Percentiles rank a stretch among this genome's conserved stretches.
phyloP scores from a whole-genome alignment of 2,329 filamentous ascomycete genomes.

The Claviceps sorghi region DNA sequence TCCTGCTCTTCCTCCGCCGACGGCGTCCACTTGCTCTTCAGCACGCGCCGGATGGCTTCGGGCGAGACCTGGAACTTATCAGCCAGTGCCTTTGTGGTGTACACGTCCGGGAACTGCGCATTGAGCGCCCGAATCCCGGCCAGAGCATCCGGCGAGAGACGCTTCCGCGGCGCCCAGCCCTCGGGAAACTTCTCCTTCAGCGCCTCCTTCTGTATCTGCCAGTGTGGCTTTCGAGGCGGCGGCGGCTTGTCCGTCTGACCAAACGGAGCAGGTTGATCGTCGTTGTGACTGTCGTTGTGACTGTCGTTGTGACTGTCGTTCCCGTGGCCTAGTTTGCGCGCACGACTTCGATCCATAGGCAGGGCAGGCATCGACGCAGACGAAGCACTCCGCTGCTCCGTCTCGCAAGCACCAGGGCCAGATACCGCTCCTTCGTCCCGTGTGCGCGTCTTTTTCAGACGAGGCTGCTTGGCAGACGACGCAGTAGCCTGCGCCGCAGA shows the following conservation, averaged over 20 bases:
- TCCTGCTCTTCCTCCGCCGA: conserved; percentile 41
- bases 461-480: neutral
- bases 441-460: neutral
- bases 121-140: conserved; percentile 80
- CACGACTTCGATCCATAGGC: neutral
- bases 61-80: conserved; percentile 71
- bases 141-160: conserved; percentile 79
- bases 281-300: neutral
- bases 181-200: conserved; percentile 65
- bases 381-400: neutral
- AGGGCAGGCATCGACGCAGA: neutral
- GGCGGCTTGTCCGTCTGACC: neutral
- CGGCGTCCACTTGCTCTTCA: conserved; percentile 65
- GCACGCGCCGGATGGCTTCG: conserved; percentile 74
- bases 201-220: conserved; percentile 64
- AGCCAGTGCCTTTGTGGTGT: conserved; percentile 60
- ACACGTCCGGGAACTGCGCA: conserved; percentile 58
- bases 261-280: neutral
- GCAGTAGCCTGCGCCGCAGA: neutral
- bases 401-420: neutral
- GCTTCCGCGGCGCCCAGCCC: conserved; percentile 71
- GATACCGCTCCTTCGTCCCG: neutral
- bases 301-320: neutral
- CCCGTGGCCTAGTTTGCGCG: neutral
- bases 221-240: conserved; percentile 28